phyloP scores from a whole-genome alignment of 1,284 basidiomycete species.

The Schizopora paradoxa region DNA sequence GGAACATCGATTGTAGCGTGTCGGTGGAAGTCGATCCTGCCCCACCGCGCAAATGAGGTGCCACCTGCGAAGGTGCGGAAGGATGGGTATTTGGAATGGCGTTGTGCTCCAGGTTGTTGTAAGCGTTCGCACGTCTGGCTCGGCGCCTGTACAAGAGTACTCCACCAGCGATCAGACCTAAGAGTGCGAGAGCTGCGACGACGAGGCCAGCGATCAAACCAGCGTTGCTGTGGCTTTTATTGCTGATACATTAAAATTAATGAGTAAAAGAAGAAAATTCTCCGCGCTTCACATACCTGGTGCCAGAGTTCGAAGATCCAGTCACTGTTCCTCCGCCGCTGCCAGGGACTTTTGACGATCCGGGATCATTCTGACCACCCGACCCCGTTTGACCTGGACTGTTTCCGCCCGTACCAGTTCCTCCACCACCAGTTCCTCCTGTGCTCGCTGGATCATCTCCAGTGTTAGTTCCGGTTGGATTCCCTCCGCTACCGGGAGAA shows the following conservation, averaged over 20 bases:
- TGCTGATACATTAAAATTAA: too few relatives aligned
- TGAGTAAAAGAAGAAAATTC: too few relatives aligned
- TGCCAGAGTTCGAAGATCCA: neutral
- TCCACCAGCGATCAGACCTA: conserved; percentile 1
- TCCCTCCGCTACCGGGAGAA: too few relatives aligned
- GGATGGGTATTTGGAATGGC: neutral
- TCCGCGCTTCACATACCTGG: neutral
- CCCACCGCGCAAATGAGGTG: conserved; percentile 6
- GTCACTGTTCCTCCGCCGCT: conserved; percentile 15
- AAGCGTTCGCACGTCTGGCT: neutral
- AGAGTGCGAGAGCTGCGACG: conserved; percentile 4
- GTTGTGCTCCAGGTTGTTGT: conserved; percentile 9
- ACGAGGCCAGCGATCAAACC: conserved; percentile 12
- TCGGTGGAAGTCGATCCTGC: conserved; percentile 2
- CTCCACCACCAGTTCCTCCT: too few relatives aligned
- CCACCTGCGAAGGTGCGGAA: conserved; percentile 2
- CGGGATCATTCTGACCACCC: neutral
- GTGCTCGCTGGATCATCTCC: too few relatives aligned
- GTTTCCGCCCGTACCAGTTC: too few relatives aligned
- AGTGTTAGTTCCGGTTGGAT: too few relatives aligned
- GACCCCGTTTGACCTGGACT: too few relatives aligned
- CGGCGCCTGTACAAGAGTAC: conserved; percentile 10
- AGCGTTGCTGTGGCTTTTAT: neutral
- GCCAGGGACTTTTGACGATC: conserved; percentile 8
- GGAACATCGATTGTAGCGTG: conserved; percentile 16